Base-by-base conservation (phyloP, 495 filamentous ascomycete species). In the Pyronema omphalodes region DNA sequence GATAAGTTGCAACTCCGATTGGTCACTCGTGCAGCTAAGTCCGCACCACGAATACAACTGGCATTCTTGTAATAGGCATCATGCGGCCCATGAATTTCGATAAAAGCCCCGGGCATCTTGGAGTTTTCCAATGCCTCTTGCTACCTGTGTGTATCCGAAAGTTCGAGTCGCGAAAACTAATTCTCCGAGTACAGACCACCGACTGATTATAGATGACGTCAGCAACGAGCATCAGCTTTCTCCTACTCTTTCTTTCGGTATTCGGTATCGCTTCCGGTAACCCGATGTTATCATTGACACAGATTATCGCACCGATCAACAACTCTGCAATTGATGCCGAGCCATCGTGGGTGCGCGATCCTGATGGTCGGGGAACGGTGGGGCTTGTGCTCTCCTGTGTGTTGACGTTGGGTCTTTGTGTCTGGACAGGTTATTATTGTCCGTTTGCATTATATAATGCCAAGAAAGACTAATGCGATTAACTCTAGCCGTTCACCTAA, bases 341-440 rank as follows among this genome's bases (percentile, higher is more conserved):
- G 19, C 50, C 50, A 9, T 14, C 50, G 11, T 52, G 50, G 50
- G 19, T 52, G n/a, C 35, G 15, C 9, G 50, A 52, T 18, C 50
- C 50, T n/a, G 12, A 52, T 40, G 50, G 50, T 9, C 35, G 53
- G 9, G 53, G 53, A 34, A 55, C 53, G 3, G 15, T 48, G 6
- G 53, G 44, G 6, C 34, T 55, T 7, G 14, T 55, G 9, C 43
- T 55, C n/a, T 37, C 41, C 34, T 47, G 53, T 36, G 53, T 47
- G 7, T 19, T 55, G 18, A 55, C 53, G 0, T 36, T 55, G 34
- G 33, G 40, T 37, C 44, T 55, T 15, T 55, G 53, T 37, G 53
- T 55, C 1, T 55, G 53, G 53, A 55, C 53, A n/a, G 51, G 37
- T 44, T 36, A 43, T 15, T 44, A 37, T n/a, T 43, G 51, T n/a